Conservation (phyloP, 805 yeast genomes). For the Blastobotrys americana region DNA sequence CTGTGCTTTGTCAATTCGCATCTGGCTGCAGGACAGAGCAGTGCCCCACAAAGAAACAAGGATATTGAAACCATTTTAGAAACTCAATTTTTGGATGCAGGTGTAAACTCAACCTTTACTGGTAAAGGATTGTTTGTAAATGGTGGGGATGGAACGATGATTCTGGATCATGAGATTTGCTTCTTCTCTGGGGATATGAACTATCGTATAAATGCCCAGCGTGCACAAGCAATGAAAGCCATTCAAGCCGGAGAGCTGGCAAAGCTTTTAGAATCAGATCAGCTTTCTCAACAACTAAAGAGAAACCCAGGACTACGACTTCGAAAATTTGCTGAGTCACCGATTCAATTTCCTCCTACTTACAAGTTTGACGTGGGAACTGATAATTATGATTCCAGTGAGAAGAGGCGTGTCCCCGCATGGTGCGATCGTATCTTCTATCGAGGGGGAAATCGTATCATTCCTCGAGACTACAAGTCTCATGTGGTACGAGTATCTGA, state of each 20-base stretch:
- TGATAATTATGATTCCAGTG: conserved; percentile 74
- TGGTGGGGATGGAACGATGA: conserved; percentile 40
- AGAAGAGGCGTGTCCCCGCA: conserved; percentile 88
- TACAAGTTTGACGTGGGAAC: conserved; percentile 91
- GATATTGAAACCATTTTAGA: conserved; percentile 71
- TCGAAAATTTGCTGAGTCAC: conserved; percentile 75
- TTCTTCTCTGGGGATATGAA: conserved; percentile 95
- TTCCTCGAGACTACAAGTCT: conserved; percentile 54
- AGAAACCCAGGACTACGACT: conserved; percentile 54
- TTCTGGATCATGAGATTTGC: conserved; percentile 73
- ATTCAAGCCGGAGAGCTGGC: conserved; percentile 43
- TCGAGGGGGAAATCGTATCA: conserved; percentile 50
- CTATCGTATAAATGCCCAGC: conserved; percentile 65
- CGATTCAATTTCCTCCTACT: conserved; percentile 79
- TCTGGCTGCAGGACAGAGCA: conserved; percentile 86
- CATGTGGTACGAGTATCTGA: conserved; percentile 65
- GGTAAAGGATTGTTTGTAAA: conserved; percentile 25
- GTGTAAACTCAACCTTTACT: conserved; percentile 12
- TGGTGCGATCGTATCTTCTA: conserved; percentile 92
- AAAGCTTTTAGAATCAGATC: conserved; percentile 64
- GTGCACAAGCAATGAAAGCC: conserved; percentile 58
- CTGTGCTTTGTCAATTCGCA: conserved; percentile 81
- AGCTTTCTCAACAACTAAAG: conserved; percentile 68
- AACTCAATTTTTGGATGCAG: conserved; percentile 22
- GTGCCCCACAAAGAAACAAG: conserved; percentile 74